Conservation (phyloP, 2,329 filamentous ascomycete species). For the Chlorencoelia australis region DNA sequence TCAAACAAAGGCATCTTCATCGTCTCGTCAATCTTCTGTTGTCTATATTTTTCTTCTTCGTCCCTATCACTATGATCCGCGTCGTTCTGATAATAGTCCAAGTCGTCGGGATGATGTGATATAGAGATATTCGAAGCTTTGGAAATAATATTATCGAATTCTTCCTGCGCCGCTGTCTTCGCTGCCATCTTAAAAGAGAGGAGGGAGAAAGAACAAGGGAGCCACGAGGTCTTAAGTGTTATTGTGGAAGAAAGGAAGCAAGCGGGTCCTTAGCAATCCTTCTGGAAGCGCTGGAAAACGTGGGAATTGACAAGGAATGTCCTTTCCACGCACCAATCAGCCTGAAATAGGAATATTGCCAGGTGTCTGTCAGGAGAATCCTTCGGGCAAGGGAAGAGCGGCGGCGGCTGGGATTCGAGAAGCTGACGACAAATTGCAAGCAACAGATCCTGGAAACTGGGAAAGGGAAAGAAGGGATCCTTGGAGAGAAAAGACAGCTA, state of each 20-base stretch:
- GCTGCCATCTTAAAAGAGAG: slow-evolving; percentile 21
- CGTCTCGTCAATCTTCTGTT: slow-evolving; percentile 46
- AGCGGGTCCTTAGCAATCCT: no score
- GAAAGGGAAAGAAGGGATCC: no score
- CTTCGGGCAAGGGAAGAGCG: no score
- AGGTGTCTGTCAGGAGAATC: no score
- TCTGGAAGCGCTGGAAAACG: no score
- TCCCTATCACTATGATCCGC: slow-evolving; percentile 46
- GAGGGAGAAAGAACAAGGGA: slow-evolving; percentile 8
- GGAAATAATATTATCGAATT: slow-evolving; percentile 53
- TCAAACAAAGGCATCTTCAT: slow-evolving; percentile 54
- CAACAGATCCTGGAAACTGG: no score
- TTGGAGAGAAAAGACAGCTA: no score
- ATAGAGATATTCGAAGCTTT: slow-evolving; percentile 35
- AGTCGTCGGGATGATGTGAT: slow-evolving; percentile 42
- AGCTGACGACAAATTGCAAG: no score
- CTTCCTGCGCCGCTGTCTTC: slow-evolving; percentile 52
- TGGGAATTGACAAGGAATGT: no score
- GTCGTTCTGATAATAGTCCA: slow-evolving; percentile 41
- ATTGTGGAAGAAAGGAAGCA: slow-evolving; percentile 1
- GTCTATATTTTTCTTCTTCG: slow-evolving; percentile 31
- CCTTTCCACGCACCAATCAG: no score
- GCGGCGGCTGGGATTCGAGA: no score
- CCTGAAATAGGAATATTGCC: no score
- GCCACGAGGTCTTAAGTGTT: slow-evolving; percentile 14